Base-by-base conservation (phyloP, 2,329 filamentous ascomycete species). In the Zymoseptoria tritici region DNA sequence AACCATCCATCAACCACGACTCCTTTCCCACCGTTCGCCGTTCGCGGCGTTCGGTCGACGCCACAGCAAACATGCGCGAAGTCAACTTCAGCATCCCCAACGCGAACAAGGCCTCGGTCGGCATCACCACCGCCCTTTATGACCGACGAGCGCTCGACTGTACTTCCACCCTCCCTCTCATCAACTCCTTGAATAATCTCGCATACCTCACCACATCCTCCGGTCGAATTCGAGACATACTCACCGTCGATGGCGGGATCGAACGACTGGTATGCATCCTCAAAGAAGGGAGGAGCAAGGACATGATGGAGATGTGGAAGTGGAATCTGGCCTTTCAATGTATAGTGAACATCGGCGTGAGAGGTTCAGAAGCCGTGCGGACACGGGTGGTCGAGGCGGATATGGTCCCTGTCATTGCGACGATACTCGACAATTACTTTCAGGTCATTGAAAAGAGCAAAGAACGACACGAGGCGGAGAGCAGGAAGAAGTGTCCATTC, bases 251-350 rank as follows among this genome's bases (percentile, higher is more conserved):
- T 88, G 94, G 94, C 76, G 94, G 94, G 63, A 94, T 99, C 75
- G 94, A 99, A 79, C 82, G 93, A 66, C 81, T 99, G 68, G 90
- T 99, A 73, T 97, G 91, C 83, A 97, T 99, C 72, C 84, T 99
- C 75, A 99, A 99, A 77, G 91, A 96, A 77, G 94, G 94, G 64
- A 84, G 94, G 73, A 97, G 90, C 78, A 95, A 92, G 77, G 93
- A 99, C 74, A 88, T 97, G 86, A 97, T 97, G 93, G 93, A 97
- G 75, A 96, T 96, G 90, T 99, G 94, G 94, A 97, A 97, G 78
- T 99, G 94, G 94, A 99, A 97, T 72, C 83, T 99, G 64, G 94
- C 94, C 57, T 99, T 99, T 75, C 94, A 97, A 77, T 99, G 94
- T 75, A 92, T 97, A 65, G 94, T 99, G 73, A 99, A 99, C 76